Evolutionary conservation across 768 basidiomycete species (phyloP).

Genomic region (Calocybe gangraenosa): DNA sequence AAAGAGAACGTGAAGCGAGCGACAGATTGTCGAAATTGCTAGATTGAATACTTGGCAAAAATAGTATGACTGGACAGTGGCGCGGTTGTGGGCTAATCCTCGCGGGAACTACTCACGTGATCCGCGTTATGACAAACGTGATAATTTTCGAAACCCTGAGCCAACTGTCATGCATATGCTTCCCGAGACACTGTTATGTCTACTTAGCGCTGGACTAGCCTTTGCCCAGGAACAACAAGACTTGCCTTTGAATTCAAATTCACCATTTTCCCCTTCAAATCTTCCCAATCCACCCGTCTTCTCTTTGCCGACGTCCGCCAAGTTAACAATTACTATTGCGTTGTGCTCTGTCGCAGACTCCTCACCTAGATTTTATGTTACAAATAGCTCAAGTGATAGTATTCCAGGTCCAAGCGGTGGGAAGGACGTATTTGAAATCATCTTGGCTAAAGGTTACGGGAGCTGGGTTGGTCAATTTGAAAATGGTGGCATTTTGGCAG

Average conservation of each 20-base stretch:
- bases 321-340: constrained; percentile 44
- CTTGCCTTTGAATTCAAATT: constrained; percentile 33
- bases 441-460: constrained; percentile 44
- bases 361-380: constrained; percentile 54
- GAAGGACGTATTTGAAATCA: constrained; percentile 43
- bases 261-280: constrained; percentile 25
- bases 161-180: constrained; percentile 22
- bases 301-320: constrained; percentile 33
- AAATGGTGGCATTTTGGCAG: constrained; percentile 48
- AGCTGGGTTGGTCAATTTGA: constrained; percentile 43
- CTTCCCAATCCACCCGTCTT: constrained; percentile 33
- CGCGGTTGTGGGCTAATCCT: too few species aligned
- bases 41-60: too few species aligned
- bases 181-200: constrained; percentile 29
- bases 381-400: constrained; percentile 38
- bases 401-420: constrained; percentile 36
- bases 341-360: constrained; percentile 35
- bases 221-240: constrained; percentile 27
- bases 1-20: too few species aligned
- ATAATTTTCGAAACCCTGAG: too few species aligned
- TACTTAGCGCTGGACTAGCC: constrained; percentile 26
- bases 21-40: too few species aligned
- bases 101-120: too few species aligned
- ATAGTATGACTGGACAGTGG: too few species aligned
- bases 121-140: too few species aligned